These are phyloP conservation scores for Pisolithus marmoratus DNA, from an alignment of 768 basidiomycete species.

Conservation along the genomic window DNA sequence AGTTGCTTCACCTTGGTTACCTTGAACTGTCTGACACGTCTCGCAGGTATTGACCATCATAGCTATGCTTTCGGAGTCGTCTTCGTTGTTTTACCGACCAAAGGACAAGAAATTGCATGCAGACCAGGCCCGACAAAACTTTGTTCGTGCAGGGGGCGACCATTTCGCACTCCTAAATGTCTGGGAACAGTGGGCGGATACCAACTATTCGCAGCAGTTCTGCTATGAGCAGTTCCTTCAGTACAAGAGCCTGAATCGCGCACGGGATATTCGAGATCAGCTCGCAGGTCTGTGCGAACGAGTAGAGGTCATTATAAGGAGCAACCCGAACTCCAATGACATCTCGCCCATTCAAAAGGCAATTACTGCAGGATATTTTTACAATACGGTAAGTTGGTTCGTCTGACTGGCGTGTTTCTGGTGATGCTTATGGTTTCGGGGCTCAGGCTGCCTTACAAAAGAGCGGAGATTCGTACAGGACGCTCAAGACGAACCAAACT, in stretches of 20 bases:
- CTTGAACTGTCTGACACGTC: not conserved
- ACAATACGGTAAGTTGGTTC: constrained; percentile 66
- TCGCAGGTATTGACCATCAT: constrained; percentile 89
- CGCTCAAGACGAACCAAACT: constrained; percentile 92
- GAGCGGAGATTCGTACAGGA: constrained; percentile 95
- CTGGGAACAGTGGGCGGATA: constrained; percentile 99
- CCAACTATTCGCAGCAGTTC: constrained; percentile 94
- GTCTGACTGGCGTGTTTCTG: not conserved
- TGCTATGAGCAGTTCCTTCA: constrained; percentile 95
- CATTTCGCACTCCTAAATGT: constrained; percentile 97
- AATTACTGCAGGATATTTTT: constrained; percentile 91
- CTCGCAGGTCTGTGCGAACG: constrained; percentile 94
- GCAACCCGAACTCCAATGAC: constrained; percentile 89
- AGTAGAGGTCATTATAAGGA: constrained; percentile 85
- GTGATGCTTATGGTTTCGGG: not conserved
- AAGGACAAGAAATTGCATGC: constrained; percentile 98
- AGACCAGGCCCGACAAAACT: constrained; percentile 96
- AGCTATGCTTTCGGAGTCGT: constrained; percentile 93
- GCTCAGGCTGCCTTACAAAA: constrained; percentile 84
- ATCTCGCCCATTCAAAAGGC: constrained; percentile 94
- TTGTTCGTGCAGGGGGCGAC: constrained; percentile 91
- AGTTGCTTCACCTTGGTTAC: constrained; percentile 13
- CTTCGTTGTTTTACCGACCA: constrained; percentile 91
- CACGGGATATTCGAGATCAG: constrained; percentile 94
- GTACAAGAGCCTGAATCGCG: constrained; percentile 89